Base-by-base conservation (phyloP, 2,329 filamentous ascomycete species). In the Botryotinia globosa region DNA sequence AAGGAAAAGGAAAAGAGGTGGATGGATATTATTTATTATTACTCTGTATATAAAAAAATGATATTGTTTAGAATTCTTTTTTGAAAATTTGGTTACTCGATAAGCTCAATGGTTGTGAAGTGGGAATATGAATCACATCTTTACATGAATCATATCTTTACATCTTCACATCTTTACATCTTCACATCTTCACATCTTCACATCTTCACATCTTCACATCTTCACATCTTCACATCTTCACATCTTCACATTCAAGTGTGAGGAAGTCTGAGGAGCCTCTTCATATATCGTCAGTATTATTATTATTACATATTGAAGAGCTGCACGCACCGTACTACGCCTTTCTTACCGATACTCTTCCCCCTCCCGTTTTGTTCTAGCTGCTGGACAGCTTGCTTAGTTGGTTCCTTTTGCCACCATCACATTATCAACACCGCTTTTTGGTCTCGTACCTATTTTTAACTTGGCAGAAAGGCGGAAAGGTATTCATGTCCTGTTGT, bases 401-500 rank as follows among this genome's bases (percentile, higher is more conserved):
- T 64, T 67, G 45, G 64, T 67, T 29, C 22, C 64, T 51, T 67
- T 67, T 67, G 65, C 65, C 48, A 67, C 65, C 8, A 56, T 56
- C n/a, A 54, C 14, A 39, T 51, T 67, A 42, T 42, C 65, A 67
- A 29, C 65, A 67, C 65, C 65, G 65, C 65, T 67, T 67, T 67
- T 67, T 67, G 65, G 34, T 56, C 65, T 32, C 20, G 65, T 42
- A 16, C 65, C 65, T 42, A 67, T 56, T 67, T 56, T 56, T 56
- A 67, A 67, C 39, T 56, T 42, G 48, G 65, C n/a, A 34, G 48
- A 67, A 56, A 67, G 65, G 34, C 34, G 65, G 65, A 67, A 29
- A 56, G 65, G 34, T 29, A 67, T 67, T 67, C 65, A 66, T 66
- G 69, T 66, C 45, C 69, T 66, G 69, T 67, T 42, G 65, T 48